These are phyloP conservation scores for Triangularia verruculosa DNA, from an alignment of 2,329 filamentous ascomycete genomes.

Conservation along the genomic window DNA sequence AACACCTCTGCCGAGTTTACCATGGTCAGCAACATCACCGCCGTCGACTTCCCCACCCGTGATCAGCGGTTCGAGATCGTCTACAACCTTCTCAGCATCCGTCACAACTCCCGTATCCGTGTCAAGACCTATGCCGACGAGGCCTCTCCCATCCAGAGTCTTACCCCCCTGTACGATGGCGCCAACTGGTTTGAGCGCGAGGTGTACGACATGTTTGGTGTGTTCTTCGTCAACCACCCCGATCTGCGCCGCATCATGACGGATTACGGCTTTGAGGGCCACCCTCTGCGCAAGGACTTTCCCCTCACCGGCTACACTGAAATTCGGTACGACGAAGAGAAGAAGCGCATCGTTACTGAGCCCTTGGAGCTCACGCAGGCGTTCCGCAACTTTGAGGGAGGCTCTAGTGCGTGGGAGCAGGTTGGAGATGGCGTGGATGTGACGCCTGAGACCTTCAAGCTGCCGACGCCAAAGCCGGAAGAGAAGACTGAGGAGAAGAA, in stretches of 20 bases:
- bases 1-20: slow-evolving; percentile 98
- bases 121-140: slow-evolving; percentile 99
- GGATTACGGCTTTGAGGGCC: slow-evolving; percentile 97
- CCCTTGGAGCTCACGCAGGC: slow-evolving; percentile 96
- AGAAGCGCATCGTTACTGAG: slow-evolving; percentile 98
- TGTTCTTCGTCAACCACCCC: slow-evolving; percentile 94
- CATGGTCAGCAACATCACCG: slow-evolving; percentile 87
- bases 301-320: slow-evolving; percentile 97
- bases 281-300: slow-evolving; percentile 97
- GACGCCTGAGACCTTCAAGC: slow-evolving; percentile 85
- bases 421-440: slow-evolving; percentile 67
- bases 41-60: slow-evolving; percentile 91
- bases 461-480: slow-evolving; percentile 94
- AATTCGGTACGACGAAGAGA: slow-evolving; percentile 97
- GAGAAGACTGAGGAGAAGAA: slow-evolving; percentile 93
- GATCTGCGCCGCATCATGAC: slow-evolving; percentile 98
- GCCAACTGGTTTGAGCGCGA: slow-evolving; percentile 99
- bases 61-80: slow-evolving; percentile 97
- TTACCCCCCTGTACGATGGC: slow-evolving; percentile 83
- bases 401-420: slow-evolving; percentile 68
- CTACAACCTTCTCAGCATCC: slow-evolving; percentile 93
- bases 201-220: slow-evolving; percentile 94
- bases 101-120: slow-evolving; percentile 93
- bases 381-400: slow-evolving; percentile 96
- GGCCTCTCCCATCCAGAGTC: slow-evolving; percentile 85